A percentile compares a stretch with the other conserved stretches of the same genome.
Conservation (phyloP, 768 basidiomycete species). For the Psilocybe cubensis region DNA sequence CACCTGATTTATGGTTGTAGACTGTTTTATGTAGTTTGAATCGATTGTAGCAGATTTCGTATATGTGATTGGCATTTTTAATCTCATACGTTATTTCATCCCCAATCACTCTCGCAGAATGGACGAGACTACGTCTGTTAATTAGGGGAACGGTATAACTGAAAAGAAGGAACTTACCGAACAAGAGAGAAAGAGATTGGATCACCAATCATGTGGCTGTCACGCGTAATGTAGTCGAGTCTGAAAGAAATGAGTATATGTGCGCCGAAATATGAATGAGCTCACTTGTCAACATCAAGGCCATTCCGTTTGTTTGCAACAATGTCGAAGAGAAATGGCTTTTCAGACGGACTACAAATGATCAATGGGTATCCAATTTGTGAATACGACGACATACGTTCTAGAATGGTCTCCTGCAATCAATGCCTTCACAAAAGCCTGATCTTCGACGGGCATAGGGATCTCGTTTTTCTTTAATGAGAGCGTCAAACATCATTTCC, state of each 20-base stretch:
- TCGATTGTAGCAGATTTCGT: conserved; percentile 72
- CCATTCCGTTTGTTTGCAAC: conserved; percentile 84
- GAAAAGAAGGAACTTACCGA: conserved; percentile 37
- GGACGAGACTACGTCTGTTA: conserved; percentile 54
- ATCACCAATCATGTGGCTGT: conserved; percentile 74
- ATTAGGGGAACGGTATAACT: background rate
- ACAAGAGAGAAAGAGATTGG: conserved; percentile 52
- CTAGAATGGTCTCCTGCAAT: conserved; percentile 64
- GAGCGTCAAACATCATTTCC: conserved; percentile 80
- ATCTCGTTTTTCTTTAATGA: conserved; percentile 62
- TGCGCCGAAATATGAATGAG: background rate
- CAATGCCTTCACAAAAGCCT: conserved; percentile 72
- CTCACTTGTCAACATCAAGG: conserved; percentile 84
- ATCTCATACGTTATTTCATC: conserved; percentile 80
- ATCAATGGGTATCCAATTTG: background rate
- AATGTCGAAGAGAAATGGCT: conserved; percentile 81
- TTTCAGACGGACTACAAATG: conserved; percentile 47
- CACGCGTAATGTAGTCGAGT: conserved; percentile 82
- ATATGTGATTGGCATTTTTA: conserved; percentile 79
- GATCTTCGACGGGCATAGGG: conserved; percentile 50
- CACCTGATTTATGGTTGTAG: conserved; percentile 69
- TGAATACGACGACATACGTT: conserved; percentile 41
- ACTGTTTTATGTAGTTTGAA: conserved; percentile 83
- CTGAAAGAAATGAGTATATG: conserved; percentile 35
- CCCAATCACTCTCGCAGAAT: conserved; percentile 75